Base-by-base conservation (phyloP, 345 rosid species). In the Brassica juncea region DNA sequence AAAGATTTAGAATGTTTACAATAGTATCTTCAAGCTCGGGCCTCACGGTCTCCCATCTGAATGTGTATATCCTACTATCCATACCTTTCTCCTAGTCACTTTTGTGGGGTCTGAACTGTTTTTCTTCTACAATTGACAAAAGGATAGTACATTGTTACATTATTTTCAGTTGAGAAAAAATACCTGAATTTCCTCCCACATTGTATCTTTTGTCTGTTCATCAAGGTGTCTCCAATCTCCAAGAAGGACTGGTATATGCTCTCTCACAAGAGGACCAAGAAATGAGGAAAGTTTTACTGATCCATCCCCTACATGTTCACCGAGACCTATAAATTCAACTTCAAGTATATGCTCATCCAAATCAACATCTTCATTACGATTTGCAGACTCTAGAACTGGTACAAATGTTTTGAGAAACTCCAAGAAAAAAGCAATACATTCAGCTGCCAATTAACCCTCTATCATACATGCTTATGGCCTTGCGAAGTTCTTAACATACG, bases 281-380 rank as follows among this genome's bases (percentile, higher is more conserved):
- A 63, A 63, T 2, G 25, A 31, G 2, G 44, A 62, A 12, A 64
- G 57, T 42, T 23, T 44, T 39, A 68, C 23, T 2, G 59, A 68
- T 47, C 72, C 72, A 5, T 25, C 37, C 21, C 72, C 52, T 1
- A 27, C 72, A 14, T 68, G 72, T 68, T 68, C 59, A 68, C 72
- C 72, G 2, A 12, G 21, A 47, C 16, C 14, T 11, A 7, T 10
- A 25, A 44, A 68, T 6, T 68, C 58, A 25, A 68, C 34, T 12
- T 68, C 58, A 44, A 68, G 62, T 15, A 52, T 16, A 15, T 8
- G 28, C 28, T 70, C 73, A 70, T 70, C 44, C 5, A 10, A 54
- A 15, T 70, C 73, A 16, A 70, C 44, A 49, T 70, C 44, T 70
- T 70, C 62, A 31, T 70, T 70, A 1, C 27, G 44, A 9, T 14